Evolutionary conservation across 225 moss, liverwort and hornwort genomes (phyloP).

Genomic region (Bryum argenteum): DNA sequence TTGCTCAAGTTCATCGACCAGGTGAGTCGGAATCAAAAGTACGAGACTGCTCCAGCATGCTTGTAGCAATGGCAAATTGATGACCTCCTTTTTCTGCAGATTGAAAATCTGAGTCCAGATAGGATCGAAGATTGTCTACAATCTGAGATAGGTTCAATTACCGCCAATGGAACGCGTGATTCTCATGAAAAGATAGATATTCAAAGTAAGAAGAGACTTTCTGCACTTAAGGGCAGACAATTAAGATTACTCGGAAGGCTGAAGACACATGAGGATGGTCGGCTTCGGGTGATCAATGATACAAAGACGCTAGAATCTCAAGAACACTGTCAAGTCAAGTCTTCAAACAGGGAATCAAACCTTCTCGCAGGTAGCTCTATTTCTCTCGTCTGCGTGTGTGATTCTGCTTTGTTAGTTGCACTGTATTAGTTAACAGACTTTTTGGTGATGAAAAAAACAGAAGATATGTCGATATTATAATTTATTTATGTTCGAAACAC

Average conservation of each 20-base stretch:
- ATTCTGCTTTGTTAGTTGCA: constrained; percentile 3
- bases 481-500: too few relatives aligned
- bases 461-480: too few relatives aligned
- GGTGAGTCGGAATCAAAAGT: constrained; percentile 35
- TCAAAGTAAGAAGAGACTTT: constrained; percentile 54
- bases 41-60: constrained; percentile 4
- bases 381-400: not conserved
- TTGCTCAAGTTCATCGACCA: constrained; percentile 59
- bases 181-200: constrained; percentile 26
- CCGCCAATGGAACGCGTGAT: constrained; percentile 20
- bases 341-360: constrained; percentile 20
- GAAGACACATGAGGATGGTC: constrained; percentile 34
- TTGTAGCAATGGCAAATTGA: constrained; percentile 7
- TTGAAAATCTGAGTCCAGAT: constrained; percentile 34
- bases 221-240: constrained; percentile 70
- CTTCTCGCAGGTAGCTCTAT: constrained; percentile 26
- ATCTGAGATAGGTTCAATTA: constrained; percentile 16
- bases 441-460: too few relatives aligned
- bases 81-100: constrained; percentile 31
- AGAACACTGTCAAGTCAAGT: constrained; percentile 8
- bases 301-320: constrained; percentile 13
- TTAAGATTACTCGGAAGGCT: constrained; percentile 54
- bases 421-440: too few relatives aligned
- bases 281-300: constrained; percentile 10
- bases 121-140: constrained; percentile 24